phyloP scores from a whole-genome alignment of 495 filamentous ascomycete genomes.

The Hypomontagnella submonticulosa region DNA sequence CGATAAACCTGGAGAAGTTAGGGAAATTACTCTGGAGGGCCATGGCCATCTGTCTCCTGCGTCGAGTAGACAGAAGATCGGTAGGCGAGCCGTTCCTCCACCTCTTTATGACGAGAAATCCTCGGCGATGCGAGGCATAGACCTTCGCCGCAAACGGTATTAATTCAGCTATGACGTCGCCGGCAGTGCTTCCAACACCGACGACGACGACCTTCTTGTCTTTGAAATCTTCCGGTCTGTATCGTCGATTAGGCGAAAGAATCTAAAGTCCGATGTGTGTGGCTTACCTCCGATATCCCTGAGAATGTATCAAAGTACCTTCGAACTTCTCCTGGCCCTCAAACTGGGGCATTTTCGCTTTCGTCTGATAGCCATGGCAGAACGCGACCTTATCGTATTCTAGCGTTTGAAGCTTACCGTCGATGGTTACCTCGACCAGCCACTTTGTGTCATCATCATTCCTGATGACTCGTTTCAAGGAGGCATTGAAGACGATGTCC shows the following conservation, averaged over 20 bases:
- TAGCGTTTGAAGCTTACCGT: constrained; percentile 31
- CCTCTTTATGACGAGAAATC: constrained; percentile 39
- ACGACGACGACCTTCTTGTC: constrained; percentile 47
- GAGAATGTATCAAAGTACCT: constrained; percentile 46
- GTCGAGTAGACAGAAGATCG: constrained; percentile 41
- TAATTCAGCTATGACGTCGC: constrained; percentile 45
- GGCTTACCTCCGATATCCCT: constrained; percentile 36
- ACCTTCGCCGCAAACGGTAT: constrained; percentile 45
- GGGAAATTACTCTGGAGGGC: constrained; percentile 37
- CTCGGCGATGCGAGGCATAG: constrained; percentile 49
- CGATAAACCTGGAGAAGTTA: constrained; percentile 6
- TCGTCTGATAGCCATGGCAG: constrained; percentile 48
- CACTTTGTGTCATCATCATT: constrained; percentile 36
- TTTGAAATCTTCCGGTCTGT: constrained; percentile 30
- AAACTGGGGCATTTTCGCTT: constrained; percentile 43
- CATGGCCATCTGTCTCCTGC: constrained; percentile 35
- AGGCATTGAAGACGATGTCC: constrained; percentile 45
- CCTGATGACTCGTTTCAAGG: constrained; percentile 29
- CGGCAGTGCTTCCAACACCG: constrained; percentile 42
- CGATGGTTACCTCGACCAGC: constrained; percentile 40
- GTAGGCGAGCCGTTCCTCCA: constrained; percentile 40
- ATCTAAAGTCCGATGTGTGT: not conserved
- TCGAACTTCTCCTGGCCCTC: constrained; percentile 43
- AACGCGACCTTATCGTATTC: constrained; percentile 50
- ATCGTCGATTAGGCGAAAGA: not conserved